Conservation (phyloP, 2,329 filamentous ascomycete genomes). For the Aspergillus texensis region DNA sequence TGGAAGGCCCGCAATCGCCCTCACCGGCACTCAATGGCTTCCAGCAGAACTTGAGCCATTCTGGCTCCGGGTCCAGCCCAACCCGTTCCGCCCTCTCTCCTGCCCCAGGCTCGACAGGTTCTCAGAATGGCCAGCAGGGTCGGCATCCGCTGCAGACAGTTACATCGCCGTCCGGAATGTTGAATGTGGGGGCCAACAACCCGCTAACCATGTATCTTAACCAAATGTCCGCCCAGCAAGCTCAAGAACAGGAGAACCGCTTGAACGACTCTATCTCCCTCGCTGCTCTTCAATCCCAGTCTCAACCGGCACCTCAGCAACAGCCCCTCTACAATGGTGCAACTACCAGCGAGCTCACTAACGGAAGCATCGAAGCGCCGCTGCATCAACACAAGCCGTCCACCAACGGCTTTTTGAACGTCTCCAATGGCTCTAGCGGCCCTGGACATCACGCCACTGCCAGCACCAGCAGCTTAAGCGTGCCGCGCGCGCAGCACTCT, state of each 20-base stretch:
- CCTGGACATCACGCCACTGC: constrained; percentile 74
- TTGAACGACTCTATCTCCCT: constrained; percentile 47
- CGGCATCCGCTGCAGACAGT: constrained; percentile 59
- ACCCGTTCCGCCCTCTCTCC: constrained; percentile 57
- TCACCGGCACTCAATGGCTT: constrained; percentile 60
- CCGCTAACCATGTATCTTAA: constrained; percentile 91
- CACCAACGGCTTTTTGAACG: constrained; percentile 62
- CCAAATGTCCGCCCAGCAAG: constrained; percentile 64
- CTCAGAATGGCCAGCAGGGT: constrained; percentile 60
- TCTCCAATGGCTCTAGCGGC: constrained; percentile 62
- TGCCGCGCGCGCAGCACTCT: constrained; percentile 64
- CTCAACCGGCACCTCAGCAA: constrained; percentile 70
- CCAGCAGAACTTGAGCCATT: constrained; percentile 56
- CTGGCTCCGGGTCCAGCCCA: constrained; percentile 62
- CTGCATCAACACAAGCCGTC: constrained; percentile 63
- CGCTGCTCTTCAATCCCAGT: constrained; percentile 60
- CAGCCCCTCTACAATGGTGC: constrained; percentile 77
- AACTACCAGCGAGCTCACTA: constrained; percentile 64
- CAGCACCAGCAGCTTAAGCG: constrained; percentile 58
- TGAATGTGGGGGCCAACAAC: constrained; percentile 80
- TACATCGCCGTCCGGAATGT: constrained; percentile 68
- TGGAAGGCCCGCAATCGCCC: constrained; percentile 58
- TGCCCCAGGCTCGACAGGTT: constrained; percentile 57
- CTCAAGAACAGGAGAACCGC: constrained; percentile 67
- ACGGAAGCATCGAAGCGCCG: constrained; percentile 53